Evolutionary conservation across 2,329 filamentous ascomycete genomes (phyloP), one percentile per base, ranked within the genome.

Genomic region (Zelopaecilomyces penicillatus): DNA sequence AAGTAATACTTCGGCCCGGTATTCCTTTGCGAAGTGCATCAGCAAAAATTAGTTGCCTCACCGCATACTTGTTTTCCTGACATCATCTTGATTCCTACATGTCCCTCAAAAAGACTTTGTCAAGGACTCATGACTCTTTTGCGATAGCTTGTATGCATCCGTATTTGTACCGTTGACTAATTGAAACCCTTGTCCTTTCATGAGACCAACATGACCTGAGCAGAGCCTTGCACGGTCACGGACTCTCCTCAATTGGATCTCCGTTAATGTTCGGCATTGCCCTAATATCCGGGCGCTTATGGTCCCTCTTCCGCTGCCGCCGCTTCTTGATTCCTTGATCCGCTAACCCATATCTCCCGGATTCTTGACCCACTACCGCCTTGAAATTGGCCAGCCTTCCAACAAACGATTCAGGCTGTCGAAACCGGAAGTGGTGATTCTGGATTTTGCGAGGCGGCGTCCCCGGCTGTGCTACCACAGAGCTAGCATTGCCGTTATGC

Each of bases 221-320:
- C 19, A 19, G 19, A 19, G 19, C 19, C 3, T 19, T 19, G 19
- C 19, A 42, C 33, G 38, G 46, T 43, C 46, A 46, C 32, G 30
- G 43, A 19, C 44, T 49, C 31, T 55, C 58, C 30, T 65, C 62
- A 41, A 65, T 64, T 37, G 62, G 61, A 45, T 65, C 62, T 12
- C 50, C 58, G 10, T 60, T 49, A 42, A 61, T 55, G 45, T 60
- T 51, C 10, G 62, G 62, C 50, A 65, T 51, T 12, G 57, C 44
- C 41, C 62, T 56, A 44, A 65, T 60, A 43, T 64, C 57, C 12
- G 60, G 62, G 39, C 62, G 54, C 30, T 49, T 51, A n/a, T 46
- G 45, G n/a, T 53, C 50, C 46, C 55, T 52, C 37, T 45, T 48
- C 39, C 45, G 54, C 19, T 38, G 48, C 36, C 41, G 48, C 50